phyloP scores from a whole-genome alignment of 306 rosid species.

The Vigna unguiculata region DNA sequence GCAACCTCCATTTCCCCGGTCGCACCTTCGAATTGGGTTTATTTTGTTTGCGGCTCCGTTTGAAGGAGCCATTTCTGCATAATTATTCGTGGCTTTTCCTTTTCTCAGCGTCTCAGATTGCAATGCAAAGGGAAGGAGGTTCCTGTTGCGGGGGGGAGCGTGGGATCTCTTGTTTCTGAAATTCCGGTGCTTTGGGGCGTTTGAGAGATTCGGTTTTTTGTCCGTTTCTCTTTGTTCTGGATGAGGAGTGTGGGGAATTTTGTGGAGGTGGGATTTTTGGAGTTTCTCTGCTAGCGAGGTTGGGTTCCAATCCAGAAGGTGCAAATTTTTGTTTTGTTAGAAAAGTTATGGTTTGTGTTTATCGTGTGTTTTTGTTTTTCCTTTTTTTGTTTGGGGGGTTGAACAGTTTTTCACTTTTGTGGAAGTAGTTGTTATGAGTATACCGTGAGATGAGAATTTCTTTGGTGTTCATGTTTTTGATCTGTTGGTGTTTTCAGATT shows the following conservation, averaged over 20 bases:
- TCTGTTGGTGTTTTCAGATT: conserved; percentile 31
- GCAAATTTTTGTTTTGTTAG: conserved; percentile 32
- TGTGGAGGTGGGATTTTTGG: conserved; percentile 29
- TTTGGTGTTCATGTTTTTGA: conserved; percentile 36
- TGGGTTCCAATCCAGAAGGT: conserved; percentile 42
- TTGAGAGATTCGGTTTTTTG: conserved; percentile 35
- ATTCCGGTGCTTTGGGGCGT: conserved; percentile 19
- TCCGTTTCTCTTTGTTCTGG: conserved; percentile 17
- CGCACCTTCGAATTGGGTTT: conserved; percentile 29
- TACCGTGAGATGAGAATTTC: conserved; percentile 16
- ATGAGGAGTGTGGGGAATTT: conserved; percentile 33
- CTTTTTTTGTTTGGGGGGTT: background rate
- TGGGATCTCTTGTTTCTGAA: conserved; percentile 51
- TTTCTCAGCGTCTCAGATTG: conserved; percentile 12
- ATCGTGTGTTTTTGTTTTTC: background rate
- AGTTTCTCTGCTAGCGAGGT: conserved; percentile 21
- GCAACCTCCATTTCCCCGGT: conserved; percentile 20
- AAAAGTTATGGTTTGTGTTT: background rate
- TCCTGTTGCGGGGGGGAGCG: conserved; percentile 17
- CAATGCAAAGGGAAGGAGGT: conserved; percentile 44
- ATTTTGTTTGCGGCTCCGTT: background rate
- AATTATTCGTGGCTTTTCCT: background rate
- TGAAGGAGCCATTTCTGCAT: background rate
- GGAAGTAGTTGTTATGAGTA: conserved; percentile 36
- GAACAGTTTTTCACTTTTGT: conserved; percentile 1